These are phyloP conservation scores for Trifolium pratense DNA, from an alignment of 306 rosid genomes.

Conservation along the genomic window DNA sequence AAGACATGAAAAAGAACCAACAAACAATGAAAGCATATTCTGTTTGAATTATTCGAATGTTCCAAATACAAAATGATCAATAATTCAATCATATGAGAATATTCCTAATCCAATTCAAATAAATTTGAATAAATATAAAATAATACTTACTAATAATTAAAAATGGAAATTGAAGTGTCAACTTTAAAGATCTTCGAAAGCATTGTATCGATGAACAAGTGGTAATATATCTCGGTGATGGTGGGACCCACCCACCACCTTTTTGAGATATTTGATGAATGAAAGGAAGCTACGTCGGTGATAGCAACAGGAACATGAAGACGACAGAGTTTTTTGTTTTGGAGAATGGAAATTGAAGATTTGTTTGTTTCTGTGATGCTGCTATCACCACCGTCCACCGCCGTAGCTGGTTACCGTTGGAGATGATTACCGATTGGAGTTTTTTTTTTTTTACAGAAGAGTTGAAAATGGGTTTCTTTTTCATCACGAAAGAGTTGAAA, in stretches of 20 bases:
- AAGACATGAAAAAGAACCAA: not conserved
- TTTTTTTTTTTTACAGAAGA: not conserved
- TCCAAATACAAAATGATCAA: not conserved
- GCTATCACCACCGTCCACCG: not conserved
- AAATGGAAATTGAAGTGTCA: not conserved
- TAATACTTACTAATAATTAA: not conserved
- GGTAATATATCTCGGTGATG: not conserved
- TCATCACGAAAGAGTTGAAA: not conserved
- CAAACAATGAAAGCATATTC: slow-evolving; percentile 36
- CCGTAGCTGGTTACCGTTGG: not conserved
- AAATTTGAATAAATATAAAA: not conserved
- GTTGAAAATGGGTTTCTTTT: not conserved
- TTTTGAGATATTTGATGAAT: not conserved
- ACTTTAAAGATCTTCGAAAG: not conserved
- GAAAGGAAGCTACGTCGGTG: slow-evolving; percentile 15
- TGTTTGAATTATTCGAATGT: slow-evolving; percentile 33
- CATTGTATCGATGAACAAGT: not conserved
- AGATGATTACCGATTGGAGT: not conserved
- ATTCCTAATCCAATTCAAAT: slow-evolving; percentile 3
- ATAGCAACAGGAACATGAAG: not conserved
- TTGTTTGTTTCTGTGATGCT: not conserved
- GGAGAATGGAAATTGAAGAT: not conserved
- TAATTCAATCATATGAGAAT: slow-evolving; percentile 1
- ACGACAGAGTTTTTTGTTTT: not conserved
- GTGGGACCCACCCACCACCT: not conserved